Evolutionary conservation across 2,329 filamentous ascomycete genomes (phyloP), one percentile per base, ranked within the genome.

Genomic region (Gyromitra esculenta): DNA sequence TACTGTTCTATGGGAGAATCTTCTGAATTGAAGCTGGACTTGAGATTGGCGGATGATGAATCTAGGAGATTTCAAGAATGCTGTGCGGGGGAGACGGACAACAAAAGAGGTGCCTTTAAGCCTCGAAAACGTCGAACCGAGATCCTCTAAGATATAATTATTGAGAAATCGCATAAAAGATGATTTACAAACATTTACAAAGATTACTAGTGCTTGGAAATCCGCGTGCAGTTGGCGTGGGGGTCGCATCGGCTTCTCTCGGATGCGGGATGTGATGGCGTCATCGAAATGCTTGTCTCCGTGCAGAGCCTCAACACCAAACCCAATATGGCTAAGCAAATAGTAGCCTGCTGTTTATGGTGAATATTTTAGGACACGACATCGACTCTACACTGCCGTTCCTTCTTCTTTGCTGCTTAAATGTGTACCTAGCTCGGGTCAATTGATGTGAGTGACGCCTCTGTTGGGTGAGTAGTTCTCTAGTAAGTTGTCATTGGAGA

Each of bases 181-280:
- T 6, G 8, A 39, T 37, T 59, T 59, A n/a, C 31, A 59, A 59
- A 37, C 13, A n/a, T 37, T 59, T 59, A 59, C 15, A 60, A 56
- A 56, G 52, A 13, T 35, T 35, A 9, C 21, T 48, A 11, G 35
- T 54, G 66, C 66, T 69, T 69, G 66, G 25, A 69, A 69, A 69
- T 69, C 65, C 37, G 60, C 21, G 18, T 63, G 37, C 37, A 43
- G 37, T 7, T 25, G 6, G 11, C 11, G 25, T 64, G 62, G 62
- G 54, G 65, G 65, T 62, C 50, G 13, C 25, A 2, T 39, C 66
- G 66, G 66, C 66, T 69, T 52, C 25, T 21, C 21, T 60, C 65
- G 54, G 66, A 21, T 69, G 25, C 15, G 39, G 25, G 25, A 31
- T 4, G 25, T 50, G 66, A 41, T 18, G 66, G 37, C 25, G 48